phyloP scores from a whole-genome alignment of 768 basidiomycete species.

The Leccinum pellstonianum region DNA sequence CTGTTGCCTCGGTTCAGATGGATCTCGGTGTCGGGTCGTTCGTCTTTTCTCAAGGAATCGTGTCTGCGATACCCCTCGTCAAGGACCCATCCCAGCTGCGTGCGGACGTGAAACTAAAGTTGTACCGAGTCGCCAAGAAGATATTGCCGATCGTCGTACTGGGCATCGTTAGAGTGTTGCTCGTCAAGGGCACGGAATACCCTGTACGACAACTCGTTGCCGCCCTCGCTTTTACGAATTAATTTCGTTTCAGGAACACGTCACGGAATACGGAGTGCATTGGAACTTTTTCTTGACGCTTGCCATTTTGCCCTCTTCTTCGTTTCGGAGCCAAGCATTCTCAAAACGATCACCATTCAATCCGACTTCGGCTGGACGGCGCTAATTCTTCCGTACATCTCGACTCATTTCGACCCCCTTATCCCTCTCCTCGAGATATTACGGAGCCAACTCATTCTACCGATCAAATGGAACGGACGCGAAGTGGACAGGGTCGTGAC shows the following conservation, averaged over 20 bases:
- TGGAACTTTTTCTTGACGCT: slow-evolving; percentile 99
- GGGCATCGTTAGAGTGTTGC: slow-evolving; percentile 72
- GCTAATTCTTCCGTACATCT: too few species aligned
- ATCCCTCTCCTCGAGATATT: too few species aligned
- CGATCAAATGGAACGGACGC: too few species aligned
- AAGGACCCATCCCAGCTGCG: slow-evolving; percentile 57
- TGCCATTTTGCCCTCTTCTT: slow-evolving; percentile 58
- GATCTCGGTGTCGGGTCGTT: slow-evolving; percentile 75
- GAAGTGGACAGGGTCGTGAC: too few species aligned
- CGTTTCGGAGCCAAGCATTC: too few species aligned
- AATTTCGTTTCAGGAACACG: slow-evolving; percentile 69
- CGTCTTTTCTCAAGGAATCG: slow-evolving; percentile 92
- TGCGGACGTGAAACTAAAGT: slow-evolving; percentile 48
- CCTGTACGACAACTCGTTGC: slow-evolving; percentile 55
- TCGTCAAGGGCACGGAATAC: slow-evolving; percentile 93
- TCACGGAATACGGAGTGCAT: slow-evolving; percentile 89
- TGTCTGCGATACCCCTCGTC: slow-evolving; percentile 81
- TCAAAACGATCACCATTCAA: too few species aligned
- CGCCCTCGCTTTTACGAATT: not conserved
- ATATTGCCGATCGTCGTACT: slow-evolving; percentile 65
- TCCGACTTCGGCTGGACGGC: too few species aligned
- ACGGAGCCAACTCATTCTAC: too few species aligned
- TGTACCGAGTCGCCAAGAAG: slow-evolving; percentile 53
- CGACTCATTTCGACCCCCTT: too few species aligned
- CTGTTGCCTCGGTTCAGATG: too few species aligned